A percentile compares a stretch with the other conserved stretches of the same genome.
Evolutionary conservation across 2,329 filamentous ascomycete genomes (phyloP).

Genomic region (Claviceps capensis): DNA sequence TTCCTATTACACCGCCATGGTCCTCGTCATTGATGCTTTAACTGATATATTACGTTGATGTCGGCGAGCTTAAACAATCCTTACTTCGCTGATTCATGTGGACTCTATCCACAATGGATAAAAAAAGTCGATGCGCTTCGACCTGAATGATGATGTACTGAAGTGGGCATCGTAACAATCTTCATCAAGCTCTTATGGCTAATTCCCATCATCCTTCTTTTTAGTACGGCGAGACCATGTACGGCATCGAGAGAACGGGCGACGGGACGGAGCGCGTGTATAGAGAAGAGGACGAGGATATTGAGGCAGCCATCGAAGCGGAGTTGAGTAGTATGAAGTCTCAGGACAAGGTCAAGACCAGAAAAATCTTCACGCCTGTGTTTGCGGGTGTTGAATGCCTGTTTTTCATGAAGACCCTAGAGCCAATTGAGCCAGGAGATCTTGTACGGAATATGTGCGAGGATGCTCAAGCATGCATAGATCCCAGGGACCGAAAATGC

Average conservation of each 20-base stretch:
- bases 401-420: slow-evolving; percentile 44
- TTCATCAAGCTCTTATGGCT: not conserved
- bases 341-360: slow-evolving; percentile 24
- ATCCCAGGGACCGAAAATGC: slow-evolving; percentile 30
- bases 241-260: slow-evolving; percentile 31
- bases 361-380: slow-evolving; percentile 37
- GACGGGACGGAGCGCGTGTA: slow-evolving; percentile 21
- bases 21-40: not conserved
- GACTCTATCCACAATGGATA: too few species aligned
- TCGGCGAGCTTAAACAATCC: not conserved
- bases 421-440: slow-evolving; percentile 40
- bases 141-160: too few species aligned
- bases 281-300: slow-evolving; percentile 42
- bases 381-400: slow-evolving; percentile 46
- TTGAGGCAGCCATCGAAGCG: slow-evolving; percentile 58
- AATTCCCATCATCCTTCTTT: not conserved
- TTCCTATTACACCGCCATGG: not conserved
- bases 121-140: too few species aligned
- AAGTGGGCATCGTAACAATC: too few species aligned
- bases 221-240: slow-evolving; percentile 53
- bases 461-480: slow-evolving; percentile 32
- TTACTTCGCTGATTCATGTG: not conserved
- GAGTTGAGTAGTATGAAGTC: slow-evolving; percentile 53
- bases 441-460: slow-evolving; percentile 41
- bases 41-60: not conserved